Base-by-base conservation (phyloP, 495 filamentous ascomycete genomes). In the Penicillium canariense region DNA sequence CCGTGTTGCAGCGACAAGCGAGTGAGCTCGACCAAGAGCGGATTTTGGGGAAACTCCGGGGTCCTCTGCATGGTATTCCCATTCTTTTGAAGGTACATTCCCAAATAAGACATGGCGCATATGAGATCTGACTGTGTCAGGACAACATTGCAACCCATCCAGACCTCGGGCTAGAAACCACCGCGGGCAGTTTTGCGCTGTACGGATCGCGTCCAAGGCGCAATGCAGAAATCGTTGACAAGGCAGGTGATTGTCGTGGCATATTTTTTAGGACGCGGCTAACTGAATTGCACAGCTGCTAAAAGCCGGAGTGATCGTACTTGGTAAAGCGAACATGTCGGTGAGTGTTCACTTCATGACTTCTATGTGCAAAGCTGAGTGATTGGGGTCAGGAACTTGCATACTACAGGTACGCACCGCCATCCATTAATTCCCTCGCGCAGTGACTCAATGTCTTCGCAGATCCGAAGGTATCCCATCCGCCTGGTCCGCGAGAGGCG, bases 231-330 rank as follows among this genome's bases (percentile, higher is more conserved):
- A 62, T 72, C 12, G 54, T 69, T 26, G 55, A 62, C n/a, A 50
- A 57, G 26, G 50, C 55, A 51, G 39, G n/a, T 17, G 62, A 54
- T 80, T 14, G 27, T 72, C 14, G 62, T 63, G 44, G 72, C 75
- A 0, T 12, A 68, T 82, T 36, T 47, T 81, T n/a, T 77, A 71
- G 27, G 80, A 81, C 43, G 63, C 70, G n/a, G n/a, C n/a, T 1
- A 79, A 77, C 50, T 54, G 79, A 55, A 66, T 67, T 11, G 61
- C 61, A 38, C 14, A 38, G 31, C 31, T 34, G 31, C 14, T 34
- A 14, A 8, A 14, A 14, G 31, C 31, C 14, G 31, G 31, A 34
- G 31, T 36, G 30, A n/a, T 52, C 15, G 25, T 50, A n/a, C n/a
- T n/a, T n/a, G n/a, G n/a, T n/a, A n/a, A n/a, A n/a, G n/a, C n/a